Evolutionary conservation across 2,329 filamentous ascomycete genomes (phyloP), one percentile per base, ranked within the genome.

Genomic region (Cryoendolithus antarcticus): DNA sequence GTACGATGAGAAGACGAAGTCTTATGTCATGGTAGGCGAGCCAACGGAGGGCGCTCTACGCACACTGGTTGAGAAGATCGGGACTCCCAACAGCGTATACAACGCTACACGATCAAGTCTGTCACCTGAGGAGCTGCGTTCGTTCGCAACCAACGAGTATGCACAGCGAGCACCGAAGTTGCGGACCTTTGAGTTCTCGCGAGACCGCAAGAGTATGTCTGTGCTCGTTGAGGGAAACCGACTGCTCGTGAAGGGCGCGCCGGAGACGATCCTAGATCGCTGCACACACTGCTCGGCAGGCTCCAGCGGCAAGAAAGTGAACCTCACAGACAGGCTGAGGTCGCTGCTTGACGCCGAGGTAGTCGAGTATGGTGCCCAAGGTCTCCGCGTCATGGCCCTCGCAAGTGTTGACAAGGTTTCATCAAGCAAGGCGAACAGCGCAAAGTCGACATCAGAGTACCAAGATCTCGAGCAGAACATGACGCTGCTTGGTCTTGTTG

Each of bases 171-270:
- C 80, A 36, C 76, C 77, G 38, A 77, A 82, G 32, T 71, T 94
- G 41, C 81, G 88, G 6, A 94, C 86, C 8, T 98, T 86, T 53
- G 91, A 98, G 60, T 98, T 98, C 65, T 96, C 91, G 1, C 80
- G 91, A 52, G 91, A 98, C 62, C 78, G 91, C 46, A 98, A 98
- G 75, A 96, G 89, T 63, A 98, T 98, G 91, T 98, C 91, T 35
- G 93, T 98, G 29, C 68, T 96, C 43, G 85, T 93, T 46, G 15
- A 19, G 15, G 15, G 15, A 3, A 77, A 91, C 65, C 86, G 82
- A 59, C 77, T 98, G 8, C 73, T 98, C 35, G 88, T 98, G 49
- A 98, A 98, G 67, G 91, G 91, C 53, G 91, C 93, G 12, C 91
- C 91, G 4, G 91, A 98, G 62, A 86, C 86, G 9, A 80, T 98